Percentiles rank a stretch among this genome's conserved stretches.
These are phyloP conservation scores for Hypomontagnella submonticulosa DNA, from an alignment of 495 filamentous ascomycete species.

Conservation along the genomic window DNA sequence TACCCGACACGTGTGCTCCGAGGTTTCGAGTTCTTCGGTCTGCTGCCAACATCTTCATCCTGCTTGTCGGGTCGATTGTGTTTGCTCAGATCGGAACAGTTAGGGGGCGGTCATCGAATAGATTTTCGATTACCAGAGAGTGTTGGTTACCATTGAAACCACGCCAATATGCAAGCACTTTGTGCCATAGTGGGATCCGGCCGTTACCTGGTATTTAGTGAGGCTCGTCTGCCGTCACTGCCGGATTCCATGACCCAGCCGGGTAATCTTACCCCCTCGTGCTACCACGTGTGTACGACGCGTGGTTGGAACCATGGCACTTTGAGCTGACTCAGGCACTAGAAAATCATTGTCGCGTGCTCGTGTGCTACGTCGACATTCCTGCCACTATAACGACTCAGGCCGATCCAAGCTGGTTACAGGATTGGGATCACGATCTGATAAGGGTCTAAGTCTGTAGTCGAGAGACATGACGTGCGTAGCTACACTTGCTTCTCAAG, in stretches of 20 bases:
- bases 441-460: no score
- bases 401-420: no score
- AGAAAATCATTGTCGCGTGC: no score
- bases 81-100: constrained; percentile 12
- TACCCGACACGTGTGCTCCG: constrained; percentile 34
- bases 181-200: constrained; percentile 23
- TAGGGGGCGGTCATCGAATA: neutral
- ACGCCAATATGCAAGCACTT: constrained; percentile 30
- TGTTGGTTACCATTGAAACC: constrained; percentile 21
- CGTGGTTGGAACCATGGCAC: no score
- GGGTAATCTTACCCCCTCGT: constrained; percentile 15
- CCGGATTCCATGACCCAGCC: constrained; percentile 25
- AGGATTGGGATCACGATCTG: no score
- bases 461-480: no score
- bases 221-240: constrained; percentile 22
- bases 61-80: constrained; percentile 9
- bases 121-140: constrained; percentile 1
- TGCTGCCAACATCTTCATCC: constrained; percentile 6
- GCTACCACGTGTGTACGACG: neutral
- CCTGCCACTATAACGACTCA: no score
- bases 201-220: constrained; percentile 12
- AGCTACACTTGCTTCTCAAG: no score
- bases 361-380: no score
- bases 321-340: no score
- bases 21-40: constrained; percentile 9